Conservation (phyloP, 768 basidiomycete genomes). For the Rhodotorula sphaerocarpa region DNA sequence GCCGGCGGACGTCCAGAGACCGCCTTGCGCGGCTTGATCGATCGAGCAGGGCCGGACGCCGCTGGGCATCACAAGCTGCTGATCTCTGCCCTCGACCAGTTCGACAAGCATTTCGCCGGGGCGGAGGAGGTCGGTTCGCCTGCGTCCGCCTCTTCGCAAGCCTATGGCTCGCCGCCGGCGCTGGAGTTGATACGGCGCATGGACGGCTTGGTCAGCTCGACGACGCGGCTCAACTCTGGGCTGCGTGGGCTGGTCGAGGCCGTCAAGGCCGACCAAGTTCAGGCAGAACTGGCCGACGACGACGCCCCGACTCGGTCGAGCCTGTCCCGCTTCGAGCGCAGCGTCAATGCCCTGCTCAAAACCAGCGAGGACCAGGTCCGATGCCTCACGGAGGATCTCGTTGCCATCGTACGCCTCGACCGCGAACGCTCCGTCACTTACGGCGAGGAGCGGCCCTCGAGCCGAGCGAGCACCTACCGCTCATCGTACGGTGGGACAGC, state of each 20-base stretch:
- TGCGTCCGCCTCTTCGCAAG: background rate
- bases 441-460: slow-evolving; percentile 10
- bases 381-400: slow-evolving; percentile 23
- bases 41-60: background rate
- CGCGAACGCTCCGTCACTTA: slow-evolving; percentile 8
- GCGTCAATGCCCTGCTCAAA: slow-evolving; percentile 15
- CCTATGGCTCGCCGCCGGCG: background rate
- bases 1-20: background rate
- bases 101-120: slow-evolving; percentile 25
- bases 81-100: slow-evolving; percentile 21
- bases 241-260: slow-evolving; percentile 3
- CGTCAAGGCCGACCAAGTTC: slow-evolving; percentile 21
- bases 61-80: slow-evolving; percentile 25
- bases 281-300: slow-evolving; percentile 27
- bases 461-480: slow-evolving; percentile 10
- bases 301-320: background rate
- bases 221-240: slow-evolving; percentile 29
- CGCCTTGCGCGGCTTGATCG: background rate
- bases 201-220: slow-evolving; percentile 16
- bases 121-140: background rate
- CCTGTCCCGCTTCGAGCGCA: slow-evolving; percentile 23
- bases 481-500: background rate
- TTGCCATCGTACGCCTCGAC: slow-evolving; percentile 23
- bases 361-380: slow-evolving; percentile 34
- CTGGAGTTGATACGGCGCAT: slow-evolving; percentile 27